Base-by-base conservation (phyloP, 805 yeast genomes). In the Metschnikowia anglica region DNA sequence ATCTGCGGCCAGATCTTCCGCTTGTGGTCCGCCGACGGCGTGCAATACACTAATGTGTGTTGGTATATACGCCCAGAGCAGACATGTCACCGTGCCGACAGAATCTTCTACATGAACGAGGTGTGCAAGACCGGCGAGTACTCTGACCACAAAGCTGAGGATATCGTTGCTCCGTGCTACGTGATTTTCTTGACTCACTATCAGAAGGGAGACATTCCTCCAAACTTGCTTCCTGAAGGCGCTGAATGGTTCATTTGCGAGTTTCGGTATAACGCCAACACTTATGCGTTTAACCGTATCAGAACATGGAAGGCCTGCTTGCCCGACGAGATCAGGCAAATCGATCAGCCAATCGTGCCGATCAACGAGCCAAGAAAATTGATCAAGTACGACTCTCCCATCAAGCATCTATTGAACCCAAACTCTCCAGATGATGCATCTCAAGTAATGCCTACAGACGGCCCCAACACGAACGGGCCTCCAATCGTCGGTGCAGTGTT, bases 61-160 rank as follows among this genome's bases (percentile, higher is more conserved):
- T 93, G 98, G 99, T 93, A 91, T 65, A 85, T 88, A 58, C 80
- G 98, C 54, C 97, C 99, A 1, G 98, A 93, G 62, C 97, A 95
- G 73, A 93, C 99, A 0, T 95, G 93, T 34, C 99, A 93, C 64
- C 78, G 95, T 54, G 84, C 76, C 33, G 98, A 93, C 65, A 74
- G 96, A 58, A 67, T 89, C 43, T 93, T 93, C 62, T 88, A 86
- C 66, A 88, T 84, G 53, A 89, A 93, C 61, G 99, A 93, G 68
- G 98, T 93, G 26, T 88, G 91, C 64, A 93, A 93, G 65, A 85
- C 97, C 1, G 97, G 97, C 36, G 97, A 91, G 69, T 93, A 91
- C 66, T 79, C 97, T 60, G 97, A 93, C 63, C 99, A 93, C 64
- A 68, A 81, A 37, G 88, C 86, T 5, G 87, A 81, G 47, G 98